These are phyloP conservation scores for Xerophyta viscosa DNA, from an alignment of 106 monocot genomes.

Conservation along the genomic window DNA sequence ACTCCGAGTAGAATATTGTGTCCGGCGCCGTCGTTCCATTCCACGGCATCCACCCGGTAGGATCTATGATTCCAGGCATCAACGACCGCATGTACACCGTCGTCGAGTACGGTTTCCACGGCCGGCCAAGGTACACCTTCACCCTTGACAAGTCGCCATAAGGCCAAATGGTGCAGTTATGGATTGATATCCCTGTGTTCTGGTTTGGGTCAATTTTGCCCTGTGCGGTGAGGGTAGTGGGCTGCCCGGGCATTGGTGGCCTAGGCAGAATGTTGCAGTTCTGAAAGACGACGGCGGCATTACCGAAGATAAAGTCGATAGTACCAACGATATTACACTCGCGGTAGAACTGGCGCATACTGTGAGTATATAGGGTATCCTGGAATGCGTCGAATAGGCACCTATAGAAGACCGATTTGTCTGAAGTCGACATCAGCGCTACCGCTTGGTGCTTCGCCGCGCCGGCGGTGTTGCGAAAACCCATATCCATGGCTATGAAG, in stretches of 20 bases:
- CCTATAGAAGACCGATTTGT: slow-evolving; percentile 49
- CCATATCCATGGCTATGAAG: slow-evolving; percentile 48
- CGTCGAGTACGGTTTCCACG: slow-evolving; percentile 19
- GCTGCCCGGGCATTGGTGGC: neutral
- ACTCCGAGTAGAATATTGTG: slow-evolving; percentile 16
- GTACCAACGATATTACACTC: slow-evolving; percentile 75
- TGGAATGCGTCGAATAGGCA: slow-evolving; percentile 71
- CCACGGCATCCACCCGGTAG: slow-evolving; percentile 14
- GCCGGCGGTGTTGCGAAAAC: slow-evolving; percentile 70
- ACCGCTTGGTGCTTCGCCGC: slow-evolving; percentile 63
- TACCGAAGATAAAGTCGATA: slow-evolving; percentile 93
- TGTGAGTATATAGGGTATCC: slow-evolving; percentile 71
- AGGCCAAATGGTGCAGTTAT: neutral
- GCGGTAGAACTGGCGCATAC: slow-evolving; percentile 78
- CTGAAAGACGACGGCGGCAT: slow-evolving; percentile 10
- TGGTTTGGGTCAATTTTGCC: slow-evolving; percentile 1
- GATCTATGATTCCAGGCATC: neutral
- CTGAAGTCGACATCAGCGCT: slow-evolving; percentile 50
- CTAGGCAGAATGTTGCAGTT: neutral
- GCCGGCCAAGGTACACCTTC: slow-evolving; percentile 8
- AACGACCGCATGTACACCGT: slow-evolving; percentile 9
- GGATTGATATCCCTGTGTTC: slow-evolving; percentile 1
- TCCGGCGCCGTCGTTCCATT: slow-evolving; percentile 3
- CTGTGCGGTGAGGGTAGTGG: neutral
- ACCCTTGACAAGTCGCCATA: neutral